phyloP scores from a whole-genome alignment of 352 stramenopile genomes.

The Peronospora destructor region DNA sequence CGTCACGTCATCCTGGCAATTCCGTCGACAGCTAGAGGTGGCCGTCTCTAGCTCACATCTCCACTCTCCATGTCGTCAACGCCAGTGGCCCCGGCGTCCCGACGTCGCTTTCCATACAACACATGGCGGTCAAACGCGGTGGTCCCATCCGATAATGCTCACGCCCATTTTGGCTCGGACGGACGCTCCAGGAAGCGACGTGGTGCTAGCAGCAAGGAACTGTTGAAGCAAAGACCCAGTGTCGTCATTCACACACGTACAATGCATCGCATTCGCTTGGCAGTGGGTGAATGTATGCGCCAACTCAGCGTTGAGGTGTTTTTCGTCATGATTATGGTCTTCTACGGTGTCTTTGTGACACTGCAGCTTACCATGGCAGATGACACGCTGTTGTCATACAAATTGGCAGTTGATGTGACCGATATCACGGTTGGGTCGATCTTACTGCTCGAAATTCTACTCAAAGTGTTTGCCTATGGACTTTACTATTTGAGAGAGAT shows the following conservation, averaged over 20 bases:
- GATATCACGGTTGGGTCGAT: slow-evolving; percentile 83
- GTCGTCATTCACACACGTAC: slow-evolving; percentile 25
- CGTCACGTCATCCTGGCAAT: no score
- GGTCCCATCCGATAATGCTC: slow-evolving; percentile 37
- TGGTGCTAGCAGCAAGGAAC: slow-evolving; percentile 33
- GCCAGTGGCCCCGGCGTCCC: slow-evolving; percentile 43
- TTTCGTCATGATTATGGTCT: slow-evolving; percentile 84
- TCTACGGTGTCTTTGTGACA: slow-evolving; percentile 78
- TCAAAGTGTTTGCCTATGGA: slow-evolving; percentile 79
- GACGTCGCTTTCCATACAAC: slow-evolving; percentile 52
- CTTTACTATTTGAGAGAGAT: slow-evolving; percentile 52
- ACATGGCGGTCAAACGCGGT: slow-evolving; percentile 56
- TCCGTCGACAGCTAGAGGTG: no score
- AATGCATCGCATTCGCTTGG: slow-evolving; percentile 40
- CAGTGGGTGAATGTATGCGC: slow-evolving; percentile 76
- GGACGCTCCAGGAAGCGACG: slow-evolving; percentile 22
- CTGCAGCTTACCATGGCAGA: slow-evolving; percentile 77
- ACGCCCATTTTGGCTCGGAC: slow-evolving; percentile 5
- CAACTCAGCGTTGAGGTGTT: slow-evolving; percentile 82
- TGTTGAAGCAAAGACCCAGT: slow-evolving; percentile 30
- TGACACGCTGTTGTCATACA: slow-evolving; percentile 42
- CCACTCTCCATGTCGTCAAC: slow-evolving; percentile 1
- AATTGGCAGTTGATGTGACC: slow-evolving; percentile 64
- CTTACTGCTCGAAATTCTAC: slow-evolving; percentile 65
- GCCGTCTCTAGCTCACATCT: no score